Conservation (phyloP, 805 yeast genomes). For the Maudiozyma barnettii region DNA sequence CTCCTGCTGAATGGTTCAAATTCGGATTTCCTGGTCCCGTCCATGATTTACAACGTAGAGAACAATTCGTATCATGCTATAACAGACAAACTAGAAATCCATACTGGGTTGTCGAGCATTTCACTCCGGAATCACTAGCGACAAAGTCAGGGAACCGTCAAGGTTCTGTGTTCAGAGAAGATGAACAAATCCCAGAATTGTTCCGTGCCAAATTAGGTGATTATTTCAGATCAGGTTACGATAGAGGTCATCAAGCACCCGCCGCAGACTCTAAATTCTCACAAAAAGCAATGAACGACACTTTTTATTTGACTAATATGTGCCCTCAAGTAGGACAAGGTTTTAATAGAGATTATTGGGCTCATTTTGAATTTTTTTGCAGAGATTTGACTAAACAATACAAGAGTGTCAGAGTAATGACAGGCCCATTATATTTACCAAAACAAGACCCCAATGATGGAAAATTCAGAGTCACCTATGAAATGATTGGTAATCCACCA, state of each 20-base stretch:
- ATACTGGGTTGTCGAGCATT: slow-evolving; percentile 77
- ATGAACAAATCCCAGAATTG: slow-evolving; percentile 63
- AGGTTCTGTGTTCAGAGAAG: slow-evolving; percentile 78
- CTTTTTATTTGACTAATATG: slow-evolving; percentile 82
- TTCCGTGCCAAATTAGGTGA: slow-evolving; percentile 75
- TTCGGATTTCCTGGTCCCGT: slow-evolving; percentile 95
- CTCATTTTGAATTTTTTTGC: slow-evolving; percentile 85
- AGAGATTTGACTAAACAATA: slow-evolving; percentile 67
- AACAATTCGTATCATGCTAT: slow-evolving; percentile 77
- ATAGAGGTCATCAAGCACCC: slow-evolving; percentile 95
- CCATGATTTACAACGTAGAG: slow-evolving; percentile 65
- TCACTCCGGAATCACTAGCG: slow-evolving; percentile 61
- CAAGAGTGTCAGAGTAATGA: slow-evolving; percentile 71
- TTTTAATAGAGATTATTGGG: slow-evolving; percentile 96
- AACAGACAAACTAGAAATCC: slow-evolving; percentile 83
- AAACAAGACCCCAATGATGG: slow-evolving; percentile 64
- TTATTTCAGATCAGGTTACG: slow-evolving; percentile 91
- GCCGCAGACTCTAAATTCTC: slow-evolving; percentile 93
- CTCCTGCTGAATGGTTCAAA: slow-evolving; percentile 72
- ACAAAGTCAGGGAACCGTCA: slow-evolving; percentile 60
- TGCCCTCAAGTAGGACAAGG: slow-evolving; percentile 98
- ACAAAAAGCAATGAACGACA: slow-evolving; percentile 90
- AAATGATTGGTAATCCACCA: slow-evolving; percentile 94
- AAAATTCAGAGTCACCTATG: slow-evolving; percentile 75
- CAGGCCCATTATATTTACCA: slow-evolving; percentile 91